These are phyloP conservation scores for Amanita inopinata DNA, from an alignment of 768 basidiomycete species.

Conservation along the genomic window DNA sequence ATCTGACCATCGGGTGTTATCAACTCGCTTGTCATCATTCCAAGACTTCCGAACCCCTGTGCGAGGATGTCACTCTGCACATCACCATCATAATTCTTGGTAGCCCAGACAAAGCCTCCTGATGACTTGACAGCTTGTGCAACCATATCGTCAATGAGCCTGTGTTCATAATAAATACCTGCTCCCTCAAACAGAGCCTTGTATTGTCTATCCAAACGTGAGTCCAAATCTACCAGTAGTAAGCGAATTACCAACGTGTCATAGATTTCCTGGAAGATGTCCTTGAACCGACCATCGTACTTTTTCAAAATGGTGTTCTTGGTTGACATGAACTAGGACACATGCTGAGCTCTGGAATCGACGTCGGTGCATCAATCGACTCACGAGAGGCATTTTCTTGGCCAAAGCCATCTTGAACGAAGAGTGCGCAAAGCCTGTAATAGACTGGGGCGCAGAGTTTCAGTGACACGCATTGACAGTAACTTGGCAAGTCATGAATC, in stretches of 20 bases:
- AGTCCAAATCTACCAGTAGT: not conserved
- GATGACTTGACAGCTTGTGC: conserved; percentile 95
- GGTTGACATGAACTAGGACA: conserved; percentile 83
- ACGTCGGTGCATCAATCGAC: not conserved
- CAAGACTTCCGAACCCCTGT: conserved; percentile 92
- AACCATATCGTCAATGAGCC: conserved; percentile 97
- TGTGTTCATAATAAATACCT: conserved; percentile 90
- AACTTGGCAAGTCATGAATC: not conserved
- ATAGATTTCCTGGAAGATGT: conserved; percentile 97
- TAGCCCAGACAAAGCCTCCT: conserved; percentile 81
- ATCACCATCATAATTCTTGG: conserved; percentile 79
- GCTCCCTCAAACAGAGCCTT: conserved; percentile 56
- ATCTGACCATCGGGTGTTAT: conserved; percentile 90
- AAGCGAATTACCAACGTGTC: conserved; percentile 37
- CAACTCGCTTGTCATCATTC: conserved; percentile 97
- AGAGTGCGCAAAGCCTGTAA: conserved; percentile 91
- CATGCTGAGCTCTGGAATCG: not conserved
- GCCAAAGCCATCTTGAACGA: conserved; percentile 93
- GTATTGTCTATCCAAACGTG: conserved; percentile 41
- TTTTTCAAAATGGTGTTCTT: conserved; percentile 98
- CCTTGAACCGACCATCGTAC: conserved; percentile 99
- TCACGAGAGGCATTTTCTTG: conserved; percentile 68
- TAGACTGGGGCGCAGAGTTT: conserved; percentile 42
- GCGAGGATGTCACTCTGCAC: conserved; percentile 91
- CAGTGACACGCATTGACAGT: not conserved